Conservation (phyloP, 164 flowering plant species). For the Annona cherimola region DNA sequence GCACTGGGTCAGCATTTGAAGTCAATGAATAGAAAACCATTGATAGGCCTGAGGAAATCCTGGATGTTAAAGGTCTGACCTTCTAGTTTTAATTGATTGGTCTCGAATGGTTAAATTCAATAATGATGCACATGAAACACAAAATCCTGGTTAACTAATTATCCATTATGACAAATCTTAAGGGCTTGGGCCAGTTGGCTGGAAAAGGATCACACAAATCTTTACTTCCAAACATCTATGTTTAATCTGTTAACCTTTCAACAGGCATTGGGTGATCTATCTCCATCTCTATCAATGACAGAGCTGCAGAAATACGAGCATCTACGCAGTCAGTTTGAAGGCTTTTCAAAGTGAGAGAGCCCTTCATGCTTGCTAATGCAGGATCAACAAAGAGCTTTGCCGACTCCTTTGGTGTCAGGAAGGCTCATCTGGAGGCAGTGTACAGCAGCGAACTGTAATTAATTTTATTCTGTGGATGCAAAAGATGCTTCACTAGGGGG, state of each 20-base stretch:
- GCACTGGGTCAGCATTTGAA: not conserved
- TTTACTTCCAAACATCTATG: not conserved
- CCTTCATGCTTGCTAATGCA: no score
- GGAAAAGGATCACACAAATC: conserved; percentile 3
- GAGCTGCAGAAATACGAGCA: conserved; percentile 76
- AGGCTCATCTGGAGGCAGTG: no score
- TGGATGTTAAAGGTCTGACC: not conserved
- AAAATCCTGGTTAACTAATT: not conserved
- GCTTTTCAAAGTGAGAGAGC: not conserved
- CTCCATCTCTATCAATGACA: conserved; percentile 72
- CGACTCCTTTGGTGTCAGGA: no score
- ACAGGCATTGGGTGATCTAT: conserved; percentile 66
- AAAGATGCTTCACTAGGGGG: no score
- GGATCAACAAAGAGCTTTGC: no score
- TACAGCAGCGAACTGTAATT: no score
- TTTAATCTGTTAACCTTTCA: conserved; percentile 1
- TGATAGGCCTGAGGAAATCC: not conserved
- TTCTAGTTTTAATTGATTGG: not conserved
- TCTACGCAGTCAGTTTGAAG: conserved; percentile 69
- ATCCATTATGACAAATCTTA: not conserved
- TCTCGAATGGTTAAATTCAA: no score
- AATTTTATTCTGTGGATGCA: no score
- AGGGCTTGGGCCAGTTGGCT: not conserved
- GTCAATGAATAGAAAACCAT: no score
- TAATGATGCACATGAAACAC: not conserved